Base-by-base conservation (phyloP, 225 moss, liverwort and hornwort species). In the Ulota crispa region DNA sequence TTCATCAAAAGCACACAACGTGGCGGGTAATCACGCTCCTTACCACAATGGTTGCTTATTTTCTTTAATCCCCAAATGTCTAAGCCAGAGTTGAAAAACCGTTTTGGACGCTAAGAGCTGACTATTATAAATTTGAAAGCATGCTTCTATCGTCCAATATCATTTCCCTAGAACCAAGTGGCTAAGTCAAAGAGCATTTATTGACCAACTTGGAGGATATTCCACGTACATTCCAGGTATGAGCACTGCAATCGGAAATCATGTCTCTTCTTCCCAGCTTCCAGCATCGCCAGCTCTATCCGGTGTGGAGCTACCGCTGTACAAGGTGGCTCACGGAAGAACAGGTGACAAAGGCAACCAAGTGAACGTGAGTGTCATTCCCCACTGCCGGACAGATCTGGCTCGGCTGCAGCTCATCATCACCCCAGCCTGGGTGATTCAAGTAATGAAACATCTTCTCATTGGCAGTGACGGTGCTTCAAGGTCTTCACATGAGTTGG, bases 291-390 rank as follows among this genome's bases (percentile, higher is more conserved):
- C 87, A 83, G 92, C 92, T 76, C 93, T 86, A 27, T 80, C 89
- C 77, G 93, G 81, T 61, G 86, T 91, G 72, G 60, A 83, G 81
- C 81, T 95, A n/a, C 92, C 92, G 24, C 78, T 95, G 43, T 92
- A 93, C 77, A 37, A 86, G 76, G 86, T 93, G 65, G 95, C 93
- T 24, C 95, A 95, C 71, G 91, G 93, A 64, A 86, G 95, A 87
- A 92, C 95, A 45, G 95, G 93, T 27, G 95, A 95, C 71, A 95
- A 95, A 85, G 93, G 93, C 72, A 92, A 93, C 85, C 88, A 93
- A 52, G 5, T 93, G 19, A 95, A 95, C 73, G 82, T 91, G 72
- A 92, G 95, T 57, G 45, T 95, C 41, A 95, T 95, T 63, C 95
- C 93, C 43, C 92, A 95, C 83, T 95, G 88, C 69, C 72, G 78